Evolutionary conservation across 805 yeast species (phyloP), one percentile per base, ranked within the genome.

Genomic region (Kodamaea leandrae): DNA sequence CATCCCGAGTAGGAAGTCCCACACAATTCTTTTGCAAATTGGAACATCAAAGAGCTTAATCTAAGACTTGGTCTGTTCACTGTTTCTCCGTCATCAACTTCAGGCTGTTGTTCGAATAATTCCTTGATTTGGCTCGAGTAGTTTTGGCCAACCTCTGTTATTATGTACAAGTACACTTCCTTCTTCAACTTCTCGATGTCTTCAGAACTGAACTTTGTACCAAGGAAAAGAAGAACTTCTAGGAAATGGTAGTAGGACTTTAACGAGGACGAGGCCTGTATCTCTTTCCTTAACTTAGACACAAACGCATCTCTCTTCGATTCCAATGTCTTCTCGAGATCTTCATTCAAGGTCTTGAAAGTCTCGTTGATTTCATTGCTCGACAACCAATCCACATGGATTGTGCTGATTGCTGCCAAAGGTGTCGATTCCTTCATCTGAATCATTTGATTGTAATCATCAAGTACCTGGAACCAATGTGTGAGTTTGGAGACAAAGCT

Each of bases 1-100:
- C 64, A 51, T 9, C 47, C 49, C 17, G 55, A 48, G 32, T 47
- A 52, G 8, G 49, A 47, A n/a, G 36, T 29, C 15, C 18, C 41
- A 34, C 16, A 12, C 32, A 23, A 36, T 14, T 16, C 36, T 9
- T 43, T 39, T 1, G 57, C 39, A 18, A 61, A 37, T 23, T 53
- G 41, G 41, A 41, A 59, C 43, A 63, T 36, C 13, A 48, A 32
- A 1, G 57, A 39, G 6, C 52, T 37, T 7, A 63, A 36, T 21
- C 43, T 45, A 17, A 61, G 37, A 4, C 57, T 47, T 1, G 58
- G 58, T 17, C 55, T 36, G n/a, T 44, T 36, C 43, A 6, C 15
- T 21, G 26, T 24, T 34, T 16, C 14, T 30, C 3, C 26, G 12
- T 23, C 30, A 36, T 29, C 42, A 12, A 20, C 33, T 10, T 16